phyloP scores from a whole-genome alignment of 805 yeast genomes.

The Naumovozyma baii region DNA sequence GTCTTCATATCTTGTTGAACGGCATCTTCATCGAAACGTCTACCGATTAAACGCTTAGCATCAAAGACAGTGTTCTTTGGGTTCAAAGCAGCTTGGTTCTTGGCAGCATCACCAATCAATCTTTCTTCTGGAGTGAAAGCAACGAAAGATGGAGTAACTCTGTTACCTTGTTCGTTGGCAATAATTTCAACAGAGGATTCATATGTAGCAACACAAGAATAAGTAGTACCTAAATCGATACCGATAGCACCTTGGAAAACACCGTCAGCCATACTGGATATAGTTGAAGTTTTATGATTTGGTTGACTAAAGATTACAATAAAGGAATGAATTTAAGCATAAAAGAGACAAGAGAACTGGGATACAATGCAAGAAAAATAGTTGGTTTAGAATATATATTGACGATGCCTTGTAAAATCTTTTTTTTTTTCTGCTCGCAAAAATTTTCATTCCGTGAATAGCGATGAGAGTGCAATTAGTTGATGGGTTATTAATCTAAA shows the following conservation, averaged over 20 bases:
- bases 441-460: not conserved
- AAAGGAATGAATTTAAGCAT: too few species aligned
- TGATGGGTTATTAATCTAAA: too few species aligned
- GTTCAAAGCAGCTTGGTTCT: constrained; percentile 74
- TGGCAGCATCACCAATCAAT: constrained; percentile 75
- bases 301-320: too few species aligned
- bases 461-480: not conserved
- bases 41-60: constrained; percentile 74
- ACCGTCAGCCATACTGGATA: constrained; percentile 82
- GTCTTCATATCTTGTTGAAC: constrained; percentile 87
- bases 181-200: constrained; percentile 69
- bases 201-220: constrained; percentile 72
- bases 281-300: not conserved
- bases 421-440: not conserved
- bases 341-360: not conserved
- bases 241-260: constrained; percentile 99
- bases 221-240: constrained; percentile 71
- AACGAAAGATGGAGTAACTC: constrained; percentile 72
- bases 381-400: not conserved
- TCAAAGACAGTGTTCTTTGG: constrained; percentile 70
- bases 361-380: not conserved
- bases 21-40: constrained; percentile 63
- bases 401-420: not conserved
- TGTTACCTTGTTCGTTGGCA: constrained; percentile 77
- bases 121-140: constrained; percentile 71